Evolutionary conservation across 176 grass and related monocot genomes (phyloP).

Genomic region (Thinopyrum elongatum): DNA sequence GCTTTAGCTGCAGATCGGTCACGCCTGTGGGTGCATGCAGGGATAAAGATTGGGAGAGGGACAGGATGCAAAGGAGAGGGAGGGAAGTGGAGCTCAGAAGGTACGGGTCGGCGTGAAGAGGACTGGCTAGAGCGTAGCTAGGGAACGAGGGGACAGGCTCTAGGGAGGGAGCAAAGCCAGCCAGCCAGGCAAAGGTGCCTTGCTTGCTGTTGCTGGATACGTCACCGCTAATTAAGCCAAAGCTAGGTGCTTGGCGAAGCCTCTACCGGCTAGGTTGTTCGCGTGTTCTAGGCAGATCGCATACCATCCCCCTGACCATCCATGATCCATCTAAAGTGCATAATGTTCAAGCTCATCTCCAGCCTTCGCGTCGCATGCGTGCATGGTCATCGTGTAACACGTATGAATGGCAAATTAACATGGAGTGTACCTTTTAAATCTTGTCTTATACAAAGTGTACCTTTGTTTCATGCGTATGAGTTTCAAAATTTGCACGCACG

Average conservation of each 20-base stretch:
- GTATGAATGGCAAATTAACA: no score
- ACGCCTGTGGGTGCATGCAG: neutral
- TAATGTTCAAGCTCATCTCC: no score
- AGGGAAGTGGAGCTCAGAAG: neutral
- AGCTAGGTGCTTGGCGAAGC: neutral
- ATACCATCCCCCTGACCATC: neutral
- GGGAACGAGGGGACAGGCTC: slow-evolving; percentile 40
- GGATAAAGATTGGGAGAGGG: neutral
- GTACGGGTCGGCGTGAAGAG: neutral
- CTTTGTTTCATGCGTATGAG: no score
- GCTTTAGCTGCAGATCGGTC: neutral
- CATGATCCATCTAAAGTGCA: neutral
- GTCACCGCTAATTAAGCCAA: neutral
- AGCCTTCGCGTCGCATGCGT: no score
- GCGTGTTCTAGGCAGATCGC: neutral
- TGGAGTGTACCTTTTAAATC: no score
- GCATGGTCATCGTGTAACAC: no score
- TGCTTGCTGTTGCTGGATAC: slow-evolving; percentile 10
- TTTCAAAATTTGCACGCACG: no score
- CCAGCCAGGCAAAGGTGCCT: slow-evolving; percentile 23
- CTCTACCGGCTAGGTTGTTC: neutral
- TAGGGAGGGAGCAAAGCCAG: slow-evolving; percentile 11
- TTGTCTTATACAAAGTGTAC: no score
- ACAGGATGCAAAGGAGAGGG: neutral
- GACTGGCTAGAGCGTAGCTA: neutral